These are phyloP conservation scores for Alternaria sp. DNA, from an alignment of 2,329 filamentous ascomycete species.

Conservation along the genomic window DNA sequence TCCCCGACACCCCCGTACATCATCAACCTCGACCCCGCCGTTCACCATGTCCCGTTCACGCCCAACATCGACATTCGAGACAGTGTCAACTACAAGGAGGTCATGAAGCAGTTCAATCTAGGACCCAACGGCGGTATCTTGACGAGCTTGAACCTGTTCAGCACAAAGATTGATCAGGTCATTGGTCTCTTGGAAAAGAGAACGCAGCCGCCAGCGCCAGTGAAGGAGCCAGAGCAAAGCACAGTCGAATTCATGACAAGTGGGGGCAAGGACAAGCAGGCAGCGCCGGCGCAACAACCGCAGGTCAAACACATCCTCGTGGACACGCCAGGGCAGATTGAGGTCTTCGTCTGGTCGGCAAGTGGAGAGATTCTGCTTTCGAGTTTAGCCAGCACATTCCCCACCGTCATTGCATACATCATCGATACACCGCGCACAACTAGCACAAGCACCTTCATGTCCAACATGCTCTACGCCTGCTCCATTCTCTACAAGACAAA, in stretches of 20 bases:
- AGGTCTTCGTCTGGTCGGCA: constrained; percentile 98
- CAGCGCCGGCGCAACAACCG: constrained; percentile 56
- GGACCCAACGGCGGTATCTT: constrained; percentile 97
- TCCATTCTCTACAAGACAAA: constrained; percentile 99
- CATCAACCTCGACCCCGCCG: constrained; percentile 95
- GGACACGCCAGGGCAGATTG: constrained; percentile 96
- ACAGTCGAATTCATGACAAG: constrained; percentile 47
- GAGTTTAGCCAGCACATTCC: constrained; percentile 89
- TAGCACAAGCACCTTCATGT: constrained; percentile 98
- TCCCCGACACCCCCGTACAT: constrained; percentile 77
- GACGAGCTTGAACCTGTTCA: constrained; percentile 93
- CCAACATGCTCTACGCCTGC: constrained; percentile 99
- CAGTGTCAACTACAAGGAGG: constrained; percentile 98
- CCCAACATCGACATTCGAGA: constrained; percentile 99
- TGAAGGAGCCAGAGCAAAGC: constrained; percentile 35
- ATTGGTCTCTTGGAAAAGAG: constrained; percentile 89
- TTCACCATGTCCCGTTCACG: constrained; percentile 91
- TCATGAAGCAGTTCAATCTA: constrained; percentile 99
- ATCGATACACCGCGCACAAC: constrained; percentile 95
- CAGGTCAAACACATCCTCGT: constrained; percentile 81
- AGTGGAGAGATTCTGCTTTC: constrained; percentile 93
- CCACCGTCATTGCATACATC: constrained; percentile 95
- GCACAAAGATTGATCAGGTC: constrained; percentile 97
- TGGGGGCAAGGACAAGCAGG: constrained; percentile 34
- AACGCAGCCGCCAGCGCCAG: constrained; percentile 60